A percentile compares a stretch with the other conserved stretches of the same genome.
Conservation (phyloP, 2,329 filamentous ascomycete genomes). For the Aspergillus tamarii region DNA sequence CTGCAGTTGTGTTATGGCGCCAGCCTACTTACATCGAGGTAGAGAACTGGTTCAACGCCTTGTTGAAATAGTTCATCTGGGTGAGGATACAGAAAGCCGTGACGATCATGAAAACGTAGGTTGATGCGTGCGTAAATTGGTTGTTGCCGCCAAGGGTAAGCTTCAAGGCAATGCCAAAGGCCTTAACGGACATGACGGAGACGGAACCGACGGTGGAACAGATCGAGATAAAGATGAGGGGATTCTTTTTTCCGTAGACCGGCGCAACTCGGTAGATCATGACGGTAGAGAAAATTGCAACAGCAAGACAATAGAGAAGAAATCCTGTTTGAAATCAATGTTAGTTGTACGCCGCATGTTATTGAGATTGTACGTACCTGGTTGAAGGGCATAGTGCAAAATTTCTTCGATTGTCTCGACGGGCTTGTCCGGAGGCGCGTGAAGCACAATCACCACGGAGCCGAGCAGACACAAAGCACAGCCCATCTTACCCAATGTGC, state of each 20-base stretch:
- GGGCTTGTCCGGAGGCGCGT: slow-evolving; percentile 91
- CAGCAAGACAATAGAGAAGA: slow-evolving; percentile 78
- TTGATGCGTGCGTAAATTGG: slow-evolving; percentile 92
- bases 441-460: slow-evolving; percentile 94
- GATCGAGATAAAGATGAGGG: slow-evolving; percentile 94
- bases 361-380: slow-evolving; percentile 62
- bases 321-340: slow-evolving; percentile 66
- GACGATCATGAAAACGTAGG: slow-evolving; percentile 96
- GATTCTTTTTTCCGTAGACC: slow-evolving; percentile 89
- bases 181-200: slow-evolving; percentile 99
- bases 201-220: slow-evolving; percentile 96
- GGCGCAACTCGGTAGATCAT: slow-evolving; percentile 98
- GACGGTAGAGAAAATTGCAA: slow-evolving; percentile 79
- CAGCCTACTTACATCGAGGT: slow-evolving; percentile 80
- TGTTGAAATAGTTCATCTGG: slow-evolving; percentile 99
- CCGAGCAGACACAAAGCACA: slow-evolving; percentile 96
- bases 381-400: slow-evolving; percentile 83
- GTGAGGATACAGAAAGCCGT: slow-evolving; percentile 92
- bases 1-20: neutral
- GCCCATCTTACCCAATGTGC: slow-evolving; percentile 88
- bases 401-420: slow-evolving; percentile 92
- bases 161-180: slow-evolving; percentile 96
- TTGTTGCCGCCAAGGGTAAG: slow-evolving; percentile 91
- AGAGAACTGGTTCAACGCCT: slow-evolving; percentile 92
- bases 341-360: slow-evolving; percentile 7